Percentiles rank a stretch among this genome's conserved stretches.
Conservation (phyloP, 2,329 filamentous ascomycete species). For the Raffaelea ambrosiae region DNA sequence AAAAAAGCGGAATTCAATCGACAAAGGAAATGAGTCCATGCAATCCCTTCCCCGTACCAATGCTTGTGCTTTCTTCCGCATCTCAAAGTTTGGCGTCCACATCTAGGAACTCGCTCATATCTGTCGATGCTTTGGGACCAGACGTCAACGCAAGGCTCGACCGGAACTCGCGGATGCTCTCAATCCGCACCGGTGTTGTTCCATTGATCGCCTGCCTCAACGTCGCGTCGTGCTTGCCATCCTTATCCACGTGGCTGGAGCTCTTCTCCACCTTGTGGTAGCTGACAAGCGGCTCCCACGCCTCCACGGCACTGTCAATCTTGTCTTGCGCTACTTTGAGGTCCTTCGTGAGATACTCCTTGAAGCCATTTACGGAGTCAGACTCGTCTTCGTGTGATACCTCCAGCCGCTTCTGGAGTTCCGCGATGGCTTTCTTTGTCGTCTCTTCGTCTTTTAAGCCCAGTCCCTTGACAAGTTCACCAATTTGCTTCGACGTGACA, state of each 20-base stretch:
- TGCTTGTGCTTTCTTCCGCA: too few relatives aligned
- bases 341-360: constrained; percentile 39
- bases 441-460: constrained; percentile 23
- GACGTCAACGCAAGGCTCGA: constrained; percentile 62
- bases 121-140: constrained; percentile 63
- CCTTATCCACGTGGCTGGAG: constrained; percentile 13
- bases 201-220: constrained; percentile 32
- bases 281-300: constrained; percentile 24
- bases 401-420: constrained; percentile 24
- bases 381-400: constrained; percentile 32
- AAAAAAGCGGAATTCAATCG: background rate
- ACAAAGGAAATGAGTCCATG: too few relatives aligned
- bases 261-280: constrained; percentile 22
- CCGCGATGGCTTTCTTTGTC: constrained; percentile 20
- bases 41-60: too few relatives aligned
- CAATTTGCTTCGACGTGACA: constrained; percentile 30
- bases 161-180: constrained; percentile 75
- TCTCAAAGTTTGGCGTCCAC: constrained; percentile 66
- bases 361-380: constrained; percentile 38
- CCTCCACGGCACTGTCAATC: constrained; percentile 30
- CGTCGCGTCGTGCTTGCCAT: background rate
- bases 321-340: constrained; percentile 39
- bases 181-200: constrained; percentile 54
- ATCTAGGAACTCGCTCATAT: constrained; percentile 80
- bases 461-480: constrained; percentile 28